These are phyloP conservation scores for Verticillium alfalfae DNA, from an alignment of 2,329 filamentous ascomycete genomes.

Conservation along the genomic window DNA sequence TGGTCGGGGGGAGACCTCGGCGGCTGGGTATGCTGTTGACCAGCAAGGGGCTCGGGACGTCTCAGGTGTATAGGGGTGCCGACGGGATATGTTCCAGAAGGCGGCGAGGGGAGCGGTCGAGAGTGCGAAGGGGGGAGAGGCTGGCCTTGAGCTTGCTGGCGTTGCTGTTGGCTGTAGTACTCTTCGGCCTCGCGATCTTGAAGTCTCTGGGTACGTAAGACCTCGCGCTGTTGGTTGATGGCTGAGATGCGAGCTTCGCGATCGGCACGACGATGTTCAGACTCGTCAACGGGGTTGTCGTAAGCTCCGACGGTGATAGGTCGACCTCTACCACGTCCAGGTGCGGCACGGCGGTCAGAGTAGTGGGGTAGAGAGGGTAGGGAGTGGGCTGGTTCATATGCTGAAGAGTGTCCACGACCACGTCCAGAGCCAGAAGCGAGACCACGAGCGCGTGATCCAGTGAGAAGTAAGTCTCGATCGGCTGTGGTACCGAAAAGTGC, in stretches of 20 bases:
- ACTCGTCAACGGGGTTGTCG: slow-evolving; percentile 5
- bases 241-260: neutral
- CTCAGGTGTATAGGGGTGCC: neutral
- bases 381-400: slow-evolving; percentile 5
- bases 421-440: neutral
- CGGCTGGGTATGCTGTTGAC: neutral
- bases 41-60: neutral
- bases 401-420: slow-evolving; percentile 4
- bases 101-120: neutral
- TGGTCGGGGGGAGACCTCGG: neutral
- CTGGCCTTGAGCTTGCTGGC: neutral
- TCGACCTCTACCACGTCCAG: slow-evolving; percentile 2
- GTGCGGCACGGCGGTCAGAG: neutral
- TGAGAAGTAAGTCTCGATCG: neutral
- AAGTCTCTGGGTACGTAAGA: neutral
- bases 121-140: neutral
- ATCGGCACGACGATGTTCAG: neutral
- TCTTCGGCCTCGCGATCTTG: neutral
- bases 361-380: slow-evolving; percentile 1
- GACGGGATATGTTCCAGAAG: neutral
- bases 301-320: slow-evolving; percentile 9
- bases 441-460: neutral
- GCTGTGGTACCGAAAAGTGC: neutral
- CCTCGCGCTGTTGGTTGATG: neutral
- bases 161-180: neutral